Conservation (phyloP, 2,329 filamentous ascomycete genomes). For the Pseudogymnoascus sp. region DNA sequence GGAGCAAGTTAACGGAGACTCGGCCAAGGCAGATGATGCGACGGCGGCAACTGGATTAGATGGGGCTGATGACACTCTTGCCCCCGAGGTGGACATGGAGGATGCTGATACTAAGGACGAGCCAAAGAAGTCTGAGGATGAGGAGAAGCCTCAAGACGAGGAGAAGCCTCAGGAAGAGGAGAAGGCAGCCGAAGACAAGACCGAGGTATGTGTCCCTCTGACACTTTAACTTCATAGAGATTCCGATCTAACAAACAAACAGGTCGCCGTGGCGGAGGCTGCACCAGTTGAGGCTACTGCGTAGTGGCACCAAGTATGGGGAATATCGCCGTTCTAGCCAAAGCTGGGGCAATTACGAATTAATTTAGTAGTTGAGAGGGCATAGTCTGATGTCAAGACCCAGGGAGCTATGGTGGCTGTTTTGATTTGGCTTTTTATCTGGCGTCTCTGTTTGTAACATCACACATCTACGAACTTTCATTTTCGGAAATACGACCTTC, state of each 20-base stretch:
- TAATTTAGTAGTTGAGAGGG: slow-evolving; percentile 6
- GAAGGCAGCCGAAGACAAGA: slow-evolving; percentile 3
- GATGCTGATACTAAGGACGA: slow-evolving; percentile 33
- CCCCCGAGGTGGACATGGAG: slow-evolving; percentile 24
- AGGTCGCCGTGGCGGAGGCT: neutral
- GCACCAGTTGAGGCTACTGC: slow-evolving; percentile 1
- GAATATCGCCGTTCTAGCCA: slow-evolving; percentile 1
- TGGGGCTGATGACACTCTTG: slow-evolving; percentile 24
- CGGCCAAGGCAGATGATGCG: slow-evolving; percentile 27
- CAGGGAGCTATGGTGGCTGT: slow-evolving; percentile 7
- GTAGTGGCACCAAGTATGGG: neutral
- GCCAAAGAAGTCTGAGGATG: slow-evolving; percentile 33
- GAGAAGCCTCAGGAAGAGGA: slow-evolving; percentile 11
- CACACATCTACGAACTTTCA: slow-evolving; percentile 5
- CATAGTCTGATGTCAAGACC: neutral
- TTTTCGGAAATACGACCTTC: slow-evolving; percentile 3
- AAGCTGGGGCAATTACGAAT: slow-evolving; percentile 9
- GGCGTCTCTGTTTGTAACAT: slow-evolving; percentile 9
- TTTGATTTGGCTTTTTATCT: slow-evolving; percentile 7
- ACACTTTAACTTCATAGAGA: neutral
- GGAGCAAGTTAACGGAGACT: slow-evolving; percentile 35
- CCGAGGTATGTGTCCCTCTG: slow-evolving; percentile 2
- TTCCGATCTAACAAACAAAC: neutral
- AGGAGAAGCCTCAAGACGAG: slow-evolving; percentile 26
- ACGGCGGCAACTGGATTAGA: slow-evolving; percentile 21